phyloP scores from a whole-genome alignment of 164 flowering plant genomes.

The Stephania cephalantha region DNA sequence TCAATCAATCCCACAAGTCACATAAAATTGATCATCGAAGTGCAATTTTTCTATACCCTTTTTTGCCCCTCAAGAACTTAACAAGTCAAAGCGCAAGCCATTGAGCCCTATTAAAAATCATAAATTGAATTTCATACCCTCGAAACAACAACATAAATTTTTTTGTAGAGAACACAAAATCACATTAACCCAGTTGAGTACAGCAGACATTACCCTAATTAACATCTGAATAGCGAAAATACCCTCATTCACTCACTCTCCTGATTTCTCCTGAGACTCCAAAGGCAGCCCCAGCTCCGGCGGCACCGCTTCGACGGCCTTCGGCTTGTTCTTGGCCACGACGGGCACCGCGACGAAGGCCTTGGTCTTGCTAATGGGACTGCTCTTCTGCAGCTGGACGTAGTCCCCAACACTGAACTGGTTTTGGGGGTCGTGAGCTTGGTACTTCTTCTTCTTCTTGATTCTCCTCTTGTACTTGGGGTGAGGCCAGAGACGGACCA shows the following conservation, averaged over 20 bases:
- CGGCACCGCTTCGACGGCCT: constrained; percentile 20
- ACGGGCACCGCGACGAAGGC: constrained; percentile 55
- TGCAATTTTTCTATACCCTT: too few species aligned
- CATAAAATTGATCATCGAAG: too few species aligned
- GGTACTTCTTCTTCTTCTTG: constrained; percentile 87
- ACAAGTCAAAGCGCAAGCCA: not conserved
- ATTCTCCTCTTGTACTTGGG: constrained; percentile 86
- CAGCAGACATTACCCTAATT: not conserved
- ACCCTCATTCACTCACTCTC: constrained; percentile 8
- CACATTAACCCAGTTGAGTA: not conserved
- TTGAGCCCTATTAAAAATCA: not conserved
- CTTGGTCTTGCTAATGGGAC: constrained; percentile 91
- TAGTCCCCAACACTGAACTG: constrained; percentile 73
- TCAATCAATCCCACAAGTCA: too few species aligned
- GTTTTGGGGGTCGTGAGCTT: constrained; percentile 88
- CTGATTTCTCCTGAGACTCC: constrained; percentile 38
- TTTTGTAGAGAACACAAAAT: not conserved
- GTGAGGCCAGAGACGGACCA: constrained; percentile 57
- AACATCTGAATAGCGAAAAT: not conserved
- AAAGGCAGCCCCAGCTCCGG: constrained; percentile 52
- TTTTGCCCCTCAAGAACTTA: too few species aligned
- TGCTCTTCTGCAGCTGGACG: constrained; percentile 66
- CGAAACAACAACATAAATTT: not conserved
- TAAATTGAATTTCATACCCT: not conserved
- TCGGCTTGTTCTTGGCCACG: constrained; percentile 18